These are phyloP conservation scores for Plasmodium malariae DNA, from an alignment of 169 alveolate genomes.

Conservation along the genomic window DNA sequence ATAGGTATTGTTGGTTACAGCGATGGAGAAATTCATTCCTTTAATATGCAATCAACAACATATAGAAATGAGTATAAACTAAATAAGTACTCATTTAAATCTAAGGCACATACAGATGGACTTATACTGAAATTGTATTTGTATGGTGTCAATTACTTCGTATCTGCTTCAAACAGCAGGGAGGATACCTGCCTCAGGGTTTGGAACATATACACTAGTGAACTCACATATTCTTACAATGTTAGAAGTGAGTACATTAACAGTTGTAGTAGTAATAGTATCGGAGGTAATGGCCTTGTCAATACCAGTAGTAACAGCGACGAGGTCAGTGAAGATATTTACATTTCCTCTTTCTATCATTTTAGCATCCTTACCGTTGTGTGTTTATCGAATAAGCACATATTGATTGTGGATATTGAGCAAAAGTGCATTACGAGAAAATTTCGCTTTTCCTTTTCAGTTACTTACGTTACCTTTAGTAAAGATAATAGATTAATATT, in stretches of 20 bases:
- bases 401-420: slow-evolving; percentile 46
- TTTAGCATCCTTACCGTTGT: slow-evolving; percentile 54
- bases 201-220: slow-evolving; percentile 63
- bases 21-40: slow-evolving; percentile 91
- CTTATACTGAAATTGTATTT: slow-evolving; percentile 41
- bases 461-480: slow-evolving; percentile 55
- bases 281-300: no score
- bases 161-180: slow-evolving; percentile 44
- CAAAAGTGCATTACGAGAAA: slow-evolving; percentile 60
- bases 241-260: slow-evolving; percentile 13
- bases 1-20: slow-evolving; percentile 94
- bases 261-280: no score
- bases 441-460: slow-evolving; percentile 29
- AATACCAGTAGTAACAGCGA: neutral
- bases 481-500: slow-evolving; percentile 62
- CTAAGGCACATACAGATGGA: slow-evolving; percentile 67
- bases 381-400: slow-evolving; percentile 48
- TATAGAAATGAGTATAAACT: slow-evolving; percentile 54
- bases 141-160: slow-evolving; percentile 48
- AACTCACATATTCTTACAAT: slow-evolving; percentile 37
- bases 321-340: neutral
- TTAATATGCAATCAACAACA: slow-evolving; percentile 90
- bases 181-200: slow-evolving; percentile 53
- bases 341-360: slow-evolving; percentile 42
- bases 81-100: slow-evolving; percentile 59